A percentile compares a stretch with the other conserved stretches of the same genome.
phyloP scores from a whole-genome alignment of 1,284 basidiomycete genomes.

The Cutaneotrichosporon sp. region DNA sequence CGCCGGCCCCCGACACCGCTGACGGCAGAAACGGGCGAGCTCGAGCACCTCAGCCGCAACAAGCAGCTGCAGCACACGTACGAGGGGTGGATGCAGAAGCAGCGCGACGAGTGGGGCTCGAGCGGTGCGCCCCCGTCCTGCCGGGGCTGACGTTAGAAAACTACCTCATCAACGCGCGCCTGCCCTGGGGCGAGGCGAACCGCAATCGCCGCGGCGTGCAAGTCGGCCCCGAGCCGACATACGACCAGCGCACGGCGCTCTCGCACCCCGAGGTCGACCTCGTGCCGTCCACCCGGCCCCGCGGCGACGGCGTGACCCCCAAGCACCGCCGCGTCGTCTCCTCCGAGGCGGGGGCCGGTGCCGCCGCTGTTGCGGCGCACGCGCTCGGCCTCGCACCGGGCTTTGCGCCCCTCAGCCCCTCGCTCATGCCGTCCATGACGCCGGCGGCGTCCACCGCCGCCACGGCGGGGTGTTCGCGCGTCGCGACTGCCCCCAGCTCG shows the following conservation, averaged over 20 bases:
- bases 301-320: background rate
- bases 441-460: background rate
- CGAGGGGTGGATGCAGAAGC: slow-evolving; percentile 42
- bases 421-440: background rate
- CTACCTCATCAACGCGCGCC: slow-evolving; percentile 43
- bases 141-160: slow-evolving; percentile 40
- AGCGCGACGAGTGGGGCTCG: slow-evolving; percentile 41
- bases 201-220: background rate
- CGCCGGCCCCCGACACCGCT: slow-evolving; percentile 11
- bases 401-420: background rate
- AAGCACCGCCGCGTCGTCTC: slow-evolving; percentile 1
- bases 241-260: slow-evolving; percentile 26
- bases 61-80: slow-evolving; percentile 47
- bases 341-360: background rate
- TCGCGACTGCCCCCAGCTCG: slow-evolving; percentile 12
- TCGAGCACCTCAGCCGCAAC: slow-evolving; percentile 44
- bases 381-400: slow-evolving; percentile 2
- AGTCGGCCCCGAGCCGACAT: slow-evolving; percentile 20
- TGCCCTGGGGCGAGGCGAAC: slow-evolving; percentile 36
- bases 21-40: slow-evolving; percentile 27
- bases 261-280: slow-evolving; percentile 24
- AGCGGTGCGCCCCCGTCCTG: slow-evolving; percentile 44
- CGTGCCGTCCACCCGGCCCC: slow-evolving; percentile 18
- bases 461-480: slow-evolving; percentile 11
- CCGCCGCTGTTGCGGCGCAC: slow-evolving; percentile 12